These are phyloP conservation scores for Striga hermonthica DNA, from an alignment of 305 asterid species.

Conservation along the genomic window DNA sequence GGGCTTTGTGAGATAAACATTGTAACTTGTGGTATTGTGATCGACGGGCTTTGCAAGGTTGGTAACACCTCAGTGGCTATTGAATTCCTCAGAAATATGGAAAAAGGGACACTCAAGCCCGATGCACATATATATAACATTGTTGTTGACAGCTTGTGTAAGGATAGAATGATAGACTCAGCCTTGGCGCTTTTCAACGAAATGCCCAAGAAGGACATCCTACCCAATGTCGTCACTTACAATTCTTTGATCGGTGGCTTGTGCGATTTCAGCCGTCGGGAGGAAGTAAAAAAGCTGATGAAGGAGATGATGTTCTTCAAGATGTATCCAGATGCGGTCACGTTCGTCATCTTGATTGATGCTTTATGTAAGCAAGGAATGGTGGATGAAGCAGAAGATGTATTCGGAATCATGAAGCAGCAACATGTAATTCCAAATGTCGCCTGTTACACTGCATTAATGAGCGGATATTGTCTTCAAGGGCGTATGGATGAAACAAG, in stretches of 20 bases:
- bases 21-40: not conserved
- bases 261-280: not conserved
- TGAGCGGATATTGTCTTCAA: conserved; percentile 29
- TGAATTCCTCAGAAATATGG: conserved; percentile 19
- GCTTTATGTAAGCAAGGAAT: conserved; percentile 22
- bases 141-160: no score
- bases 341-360: conserved; percentile 19
- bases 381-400: conserved; percentile 19
- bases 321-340: conserved; percentile 15
- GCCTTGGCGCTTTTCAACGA: conserved; percentile 12
- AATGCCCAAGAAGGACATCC: conserved; percentile 19
- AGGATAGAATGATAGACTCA: not conserved
- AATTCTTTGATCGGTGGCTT: conserved; percentile 25
- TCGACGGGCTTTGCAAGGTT: conserved; percentile 21
- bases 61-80: conserved; percentile 10
- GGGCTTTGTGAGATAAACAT: conserved; percentile 6
- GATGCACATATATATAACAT: not conserved
- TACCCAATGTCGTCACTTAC: conserved; percentile 23
- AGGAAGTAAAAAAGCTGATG: no score
- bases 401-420: conserved; percentile 17
- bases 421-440: conserved; percentile 9
- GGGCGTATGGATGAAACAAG: conserved; percentile 23
- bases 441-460: conserved; percentile 20
- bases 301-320: not conserved
- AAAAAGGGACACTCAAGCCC: conserved; percentile 11